phyloP scores from a whole-genome alignment of 23 red algal genomes.

The Gracilaria domingensis region DNA sequence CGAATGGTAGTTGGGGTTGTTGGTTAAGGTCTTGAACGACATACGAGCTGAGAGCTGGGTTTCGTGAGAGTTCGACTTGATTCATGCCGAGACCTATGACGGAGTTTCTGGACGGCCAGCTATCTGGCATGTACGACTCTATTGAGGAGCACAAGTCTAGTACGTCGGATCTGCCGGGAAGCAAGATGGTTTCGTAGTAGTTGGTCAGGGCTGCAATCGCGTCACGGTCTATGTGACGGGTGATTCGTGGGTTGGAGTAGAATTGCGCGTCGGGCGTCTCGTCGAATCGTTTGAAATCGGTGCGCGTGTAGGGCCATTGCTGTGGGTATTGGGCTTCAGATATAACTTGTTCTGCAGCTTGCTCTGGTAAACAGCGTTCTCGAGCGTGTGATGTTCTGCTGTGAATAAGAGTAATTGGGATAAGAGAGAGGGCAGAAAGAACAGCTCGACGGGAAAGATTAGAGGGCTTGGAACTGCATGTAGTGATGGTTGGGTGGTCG shows the following conservation, averaged over 20 bases:
- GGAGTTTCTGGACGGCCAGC: too few species aligned
- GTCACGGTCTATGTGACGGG: constrained; percentile 79
- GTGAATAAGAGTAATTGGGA: not conserved
- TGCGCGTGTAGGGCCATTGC: constrained; percentile 59
- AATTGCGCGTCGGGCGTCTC: constrained; percentile 60
- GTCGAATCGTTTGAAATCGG: constrained; percentile 82
- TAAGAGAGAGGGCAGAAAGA: not conserved
- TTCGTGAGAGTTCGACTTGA: constrained; percentile 62
- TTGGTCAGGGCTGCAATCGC: constrained; percentile 53
- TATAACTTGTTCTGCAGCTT: constrained; percentile 3
- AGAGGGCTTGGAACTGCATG: not conserved
- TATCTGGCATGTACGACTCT: constrained; percentile 75
- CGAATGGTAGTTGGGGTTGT: constrained; percentile 34
- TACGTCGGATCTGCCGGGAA: constrained; percentile 29
- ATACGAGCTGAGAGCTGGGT: constrained; percentile 58
- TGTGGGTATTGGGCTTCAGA: constrained; percentile 6
- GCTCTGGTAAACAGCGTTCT: constrained; percentile 6
- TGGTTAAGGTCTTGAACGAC: constrained; percentile 76
- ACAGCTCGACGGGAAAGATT: not conserved
- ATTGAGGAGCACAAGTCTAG: constrained; percentile 84
- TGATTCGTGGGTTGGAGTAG: constrained; percentile 76
- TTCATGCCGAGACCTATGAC: constrained; percentile 85
- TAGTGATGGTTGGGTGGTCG: not conserved
- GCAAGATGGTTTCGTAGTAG: constrained; percentile 42
- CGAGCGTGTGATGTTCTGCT: not conserved